Percentiles rank a stretch among this genome's conserved stretches.
phyloP scores from a whole-genome alignment of 768 basidiomycete species.

The Amanita polypyramis region DNA sequence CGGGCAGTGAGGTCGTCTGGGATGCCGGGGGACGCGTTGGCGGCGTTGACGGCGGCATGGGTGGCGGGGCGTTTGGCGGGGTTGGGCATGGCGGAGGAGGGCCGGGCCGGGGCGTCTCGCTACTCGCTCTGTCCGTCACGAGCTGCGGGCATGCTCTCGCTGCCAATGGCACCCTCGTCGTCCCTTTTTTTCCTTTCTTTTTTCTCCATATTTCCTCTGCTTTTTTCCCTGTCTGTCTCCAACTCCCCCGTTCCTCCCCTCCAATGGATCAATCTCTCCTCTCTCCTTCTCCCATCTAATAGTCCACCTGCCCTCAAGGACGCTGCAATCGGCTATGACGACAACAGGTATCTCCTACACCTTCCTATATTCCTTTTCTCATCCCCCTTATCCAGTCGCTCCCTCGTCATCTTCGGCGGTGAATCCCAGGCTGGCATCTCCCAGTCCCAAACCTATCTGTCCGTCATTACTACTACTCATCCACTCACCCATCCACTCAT shows the following conservation, averaged over 20 bases:
- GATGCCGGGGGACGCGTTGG: not conserved
- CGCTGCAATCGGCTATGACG: conserved; percentile 57
- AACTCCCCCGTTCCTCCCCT: conserved; percentile 51
- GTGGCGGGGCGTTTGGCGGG: conserved; percentile 1
- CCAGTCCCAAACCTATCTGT: conserved; percentile 63
- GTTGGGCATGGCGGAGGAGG: not conserved
- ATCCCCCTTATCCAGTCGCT: conserved; percentile 35
- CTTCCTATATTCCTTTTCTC: conserved; percentile 6
- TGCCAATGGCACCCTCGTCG: conserved; percentile 19
- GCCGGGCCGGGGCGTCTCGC: not conserved
- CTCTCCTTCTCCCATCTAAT: conserved; percentile 40
- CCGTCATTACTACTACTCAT: conserved; percentile 14
- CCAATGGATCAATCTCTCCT: conserved; percentile 68
- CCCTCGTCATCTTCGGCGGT: conserved; percentile 67
- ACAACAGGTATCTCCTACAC: conserved; percentile 23
- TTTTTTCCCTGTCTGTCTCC: conserved; percentile 37
- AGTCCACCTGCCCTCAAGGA: conserved; percentile 58
- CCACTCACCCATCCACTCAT: conserved; percentile 3
- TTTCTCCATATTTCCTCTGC: conserved; percentile 15
- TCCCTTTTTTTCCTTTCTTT: conserved; percentile 18
- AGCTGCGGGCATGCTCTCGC: not conserved
- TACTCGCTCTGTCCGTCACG: not conserved
- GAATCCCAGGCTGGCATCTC: conserved; percentile 55
- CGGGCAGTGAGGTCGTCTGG: conserved; percentile 37
- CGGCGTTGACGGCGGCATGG: not conserved